Conservation (phyloP, 2,329 filamentous ascomycete species). For the Colletotrichum liriopes region DNA sequence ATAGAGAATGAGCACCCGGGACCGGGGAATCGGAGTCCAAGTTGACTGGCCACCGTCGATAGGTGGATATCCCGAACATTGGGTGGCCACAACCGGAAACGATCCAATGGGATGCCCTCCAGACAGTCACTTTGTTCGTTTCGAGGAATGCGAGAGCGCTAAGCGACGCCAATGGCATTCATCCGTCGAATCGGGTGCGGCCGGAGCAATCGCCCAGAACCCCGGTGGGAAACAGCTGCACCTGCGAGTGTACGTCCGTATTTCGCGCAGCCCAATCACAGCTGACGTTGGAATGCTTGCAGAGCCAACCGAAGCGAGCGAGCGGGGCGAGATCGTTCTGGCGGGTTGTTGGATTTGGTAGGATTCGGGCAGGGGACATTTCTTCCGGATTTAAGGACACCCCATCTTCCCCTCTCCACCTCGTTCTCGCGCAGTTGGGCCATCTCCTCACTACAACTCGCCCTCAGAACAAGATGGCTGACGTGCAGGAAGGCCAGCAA, state of each 20-base stretch:
- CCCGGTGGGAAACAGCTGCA: neutral
- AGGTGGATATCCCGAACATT: neutral
- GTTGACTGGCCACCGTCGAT: too few species aligned
- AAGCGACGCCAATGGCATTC: neutral
- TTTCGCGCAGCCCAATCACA: neutral
- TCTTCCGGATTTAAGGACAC: neutral
- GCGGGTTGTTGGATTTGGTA: neutral
- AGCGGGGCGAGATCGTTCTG: neutral
- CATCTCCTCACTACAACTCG: neutral
- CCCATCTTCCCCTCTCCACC: neutral
- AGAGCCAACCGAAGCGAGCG: neutral
- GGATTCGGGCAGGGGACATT: neutral
- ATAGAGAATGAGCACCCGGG: neutral
- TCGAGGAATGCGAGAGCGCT: neutral
- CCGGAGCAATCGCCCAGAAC: neutral
- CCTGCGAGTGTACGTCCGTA: neutral
- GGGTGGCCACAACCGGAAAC: neutral
- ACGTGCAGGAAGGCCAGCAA: neutral
- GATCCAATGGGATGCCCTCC: neutral
- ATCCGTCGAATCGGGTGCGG: conserved; percentile 5
- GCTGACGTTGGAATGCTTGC: neutral
- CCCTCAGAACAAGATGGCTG: neutral
- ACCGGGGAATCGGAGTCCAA: neutral
- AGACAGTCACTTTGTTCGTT: neutral
- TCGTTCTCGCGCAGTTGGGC: neutral